Evolutionary conservation across 495 filamentous ascomycete genomes (phyloP).

Genomic region (Talaromyces nanjingensis): DNA sequence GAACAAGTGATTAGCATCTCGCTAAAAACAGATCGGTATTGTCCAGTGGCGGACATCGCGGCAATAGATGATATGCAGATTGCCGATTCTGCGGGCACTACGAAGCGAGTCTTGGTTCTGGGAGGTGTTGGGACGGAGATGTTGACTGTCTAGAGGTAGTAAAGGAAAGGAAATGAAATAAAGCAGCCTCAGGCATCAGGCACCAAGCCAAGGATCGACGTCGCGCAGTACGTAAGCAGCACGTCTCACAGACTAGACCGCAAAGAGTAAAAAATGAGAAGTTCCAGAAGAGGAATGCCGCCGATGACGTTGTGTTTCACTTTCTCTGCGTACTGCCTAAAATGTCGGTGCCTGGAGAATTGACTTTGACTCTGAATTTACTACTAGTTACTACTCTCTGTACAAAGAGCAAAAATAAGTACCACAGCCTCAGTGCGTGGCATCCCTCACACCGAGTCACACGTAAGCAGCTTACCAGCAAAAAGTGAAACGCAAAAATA

Average conservation of each 20-base stretch:
- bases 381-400: too few species aligned
- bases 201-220: background rate
- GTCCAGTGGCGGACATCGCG: conserved; percentile 59
- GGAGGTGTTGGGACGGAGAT: conserved; percentile 53
- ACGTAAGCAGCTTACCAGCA: background rate
- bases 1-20: conserved; percentile 34
- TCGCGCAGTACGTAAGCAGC: background rate
- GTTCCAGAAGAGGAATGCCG: background rate
- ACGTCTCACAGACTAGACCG: background rate
- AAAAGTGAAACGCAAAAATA: background rate
- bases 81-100: background rate
- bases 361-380: background rate
- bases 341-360: background rate
- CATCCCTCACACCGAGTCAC: background rate
- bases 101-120: conserved; percentile 30
- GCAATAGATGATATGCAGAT: conserved; percentile 31
- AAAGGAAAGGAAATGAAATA: too few species aligned
- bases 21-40: conserved; percentile 40
- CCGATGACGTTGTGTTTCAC: background rate
- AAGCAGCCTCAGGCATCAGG: background rate
- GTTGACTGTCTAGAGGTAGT: conserved; percentile 12
- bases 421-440: background rate
- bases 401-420: background rate
- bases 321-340: background rate
- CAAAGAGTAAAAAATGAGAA: background rate